These are phyloP conservation scores for Canna indica DNA, from an alignment of 176 grass and related monocot species.

Conservation along the genomic window DNA sequence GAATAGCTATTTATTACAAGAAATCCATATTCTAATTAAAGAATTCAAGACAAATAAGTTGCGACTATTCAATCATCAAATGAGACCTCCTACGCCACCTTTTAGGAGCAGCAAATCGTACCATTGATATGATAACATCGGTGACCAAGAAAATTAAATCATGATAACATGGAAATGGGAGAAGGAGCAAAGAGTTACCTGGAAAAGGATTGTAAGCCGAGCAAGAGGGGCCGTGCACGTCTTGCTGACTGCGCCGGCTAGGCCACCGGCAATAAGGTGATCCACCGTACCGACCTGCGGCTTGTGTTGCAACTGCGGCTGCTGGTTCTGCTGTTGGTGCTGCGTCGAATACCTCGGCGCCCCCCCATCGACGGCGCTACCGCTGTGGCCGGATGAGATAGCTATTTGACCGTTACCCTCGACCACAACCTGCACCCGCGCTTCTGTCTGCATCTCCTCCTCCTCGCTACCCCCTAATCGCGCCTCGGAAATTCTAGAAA, in stretches of 20 bases:
- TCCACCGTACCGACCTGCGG: slow-evolving; percentile 52
- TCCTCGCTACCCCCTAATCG: background rate
- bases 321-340: slow-evolving; percentile 31
- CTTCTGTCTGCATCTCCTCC: slow-evolving; percentile 50
- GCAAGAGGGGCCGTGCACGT: slow-evolving; percentile 93
- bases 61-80: too few relatives aligned
- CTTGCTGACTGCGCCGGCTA: slow-evolving; percentile 91
- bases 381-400: slow-evolving; percentile 17
- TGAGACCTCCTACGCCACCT: too few relatives aligned
- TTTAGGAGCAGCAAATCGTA: too few relatives aligned
- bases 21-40: too few relatives aligned
- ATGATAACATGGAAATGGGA: too few relatives aligned
- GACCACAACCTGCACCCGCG: slow-evolving; percentile 59
- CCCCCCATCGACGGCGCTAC: slow-evolving; percentile 10
- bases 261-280: slow-evolving; percentile 80
- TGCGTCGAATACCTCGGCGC: slow-evolving; percentile 18
- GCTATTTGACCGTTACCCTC: slow-evolving; percentile 25
- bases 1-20: too few relatives aligned
- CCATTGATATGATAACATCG: too few relatives aligned
- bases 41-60: too few relatives aligned
- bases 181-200: slow-evolving; percentile 27
- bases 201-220: slow-evolving; percentile 89
- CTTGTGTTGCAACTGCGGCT: slow-evolving; percentile 41
- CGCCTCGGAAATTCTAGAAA: background rate
- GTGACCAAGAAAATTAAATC: too few relatives aligned